Percentiles rank a stretch among this genome's conserved stretches.
Conservation (phyloP, 108 stramenopile species). For the Phaeodactylum tricornutum region DNA sequence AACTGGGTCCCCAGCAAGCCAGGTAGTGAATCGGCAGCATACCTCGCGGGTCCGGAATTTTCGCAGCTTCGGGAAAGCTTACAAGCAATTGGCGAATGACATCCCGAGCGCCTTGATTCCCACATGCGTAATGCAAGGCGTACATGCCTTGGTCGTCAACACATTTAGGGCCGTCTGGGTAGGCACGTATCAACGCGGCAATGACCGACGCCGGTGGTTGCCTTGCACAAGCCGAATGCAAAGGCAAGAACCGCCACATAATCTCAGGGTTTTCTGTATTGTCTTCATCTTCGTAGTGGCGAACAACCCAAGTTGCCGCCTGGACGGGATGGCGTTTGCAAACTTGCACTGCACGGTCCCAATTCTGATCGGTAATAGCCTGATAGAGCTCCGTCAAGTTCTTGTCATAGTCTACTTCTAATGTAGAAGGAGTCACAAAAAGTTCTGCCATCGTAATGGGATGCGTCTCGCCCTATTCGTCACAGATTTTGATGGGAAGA, state of each 20-base stretch:
- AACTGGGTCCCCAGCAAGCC: slow-evolving; percentile 68
- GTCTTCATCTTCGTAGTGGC: slow-evolving; percentile 33
- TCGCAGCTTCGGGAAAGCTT: slow-evolving; percentile 54
- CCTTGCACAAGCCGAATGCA: slow-evolving; percentile 71
- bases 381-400: slow-evolving; percentile 65
- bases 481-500: too few relatives aligned
- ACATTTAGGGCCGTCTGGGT: slow-evolving; percentile 53
- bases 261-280: slow-evolving; percentile 26
- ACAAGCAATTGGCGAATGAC: slow-evolving; percentile 60
- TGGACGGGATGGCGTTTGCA: slow-evolving; percentile 29
- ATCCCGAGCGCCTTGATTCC: slow-evolving; percentile 53
- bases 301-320: slow-evolving; percentile 67
- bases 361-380: slow-evolving; percentile 60
- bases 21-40: slow-evolving; percentile 81
- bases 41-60: slow-evolving; percentile 52
- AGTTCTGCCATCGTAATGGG: too few relatives aligned
- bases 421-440: slow-evolving; percentile 12
- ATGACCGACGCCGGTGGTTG: slow-evolving; percentile 56
- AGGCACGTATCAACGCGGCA: slow-evolving; percentile 39
- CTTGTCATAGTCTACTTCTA: slow-evolving; percentile 71
- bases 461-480: too few relatives aligned
- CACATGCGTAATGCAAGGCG: slow-evolving; percentile 79
- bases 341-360: slow-evolving; percentile 41
- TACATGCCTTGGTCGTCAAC: slow-evolving; percentile 78
- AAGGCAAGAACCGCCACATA: slow-evolving; percentile 76